A percentile compares a stretch with the other conserved stretches of the same genome.
These are phyloP conservation scores for Neohortaea acidophila DNA, from an alignment of 495 filamentous ascomycete genomes.

Conservation along the genomic window DNA sequence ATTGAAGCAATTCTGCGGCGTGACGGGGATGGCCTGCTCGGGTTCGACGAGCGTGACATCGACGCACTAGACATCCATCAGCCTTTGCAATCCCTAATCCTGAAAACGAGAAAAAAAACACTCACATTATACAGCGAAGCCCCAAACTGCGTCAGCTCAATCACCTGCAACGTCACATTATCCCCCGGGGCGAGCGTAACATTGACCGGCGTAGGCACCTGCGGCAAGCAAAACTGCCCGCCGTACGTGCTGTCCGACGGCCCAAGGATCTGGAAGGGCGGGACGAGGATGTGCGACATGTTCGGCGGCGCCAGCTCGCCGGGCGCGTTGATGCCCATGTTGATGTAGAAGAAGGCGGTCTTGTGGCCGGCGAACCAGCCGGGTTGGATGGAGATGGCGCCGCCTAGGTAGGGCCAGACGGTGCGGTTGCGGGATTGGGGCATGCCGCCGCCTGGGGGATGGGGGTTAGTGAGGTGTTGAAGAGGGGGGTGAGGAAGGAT, in stretches of 20 bases:
- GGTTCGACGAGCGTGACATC: constrained; percentile 73
- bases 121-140: constrained; percentile 82
- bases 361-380: constrained; percentile 91
- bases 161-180: constrained; percentile 86
- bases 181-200: constrained; percentile 60
- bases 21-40: constrained; percentile 57
- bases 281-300: constrained; percentile 72
- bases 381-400: constrained; percentile 74
- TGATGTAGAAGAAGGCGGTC: constrained; percentile 80
- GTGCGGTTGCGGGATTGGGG: constrained; percentile 66
- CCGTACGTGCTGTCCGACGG: constrained; percentile 68
- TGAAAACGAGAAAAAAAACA: constrained; percentile 20
- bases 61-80: constrained; percentile 51
- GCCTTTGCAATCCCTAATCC: constrained; percentile 6
- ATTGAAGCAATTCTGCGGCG: constrained; percentile 70
- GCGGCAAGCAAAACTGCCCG: constrained; percentile 76
- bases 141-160: constrained; percentile 80
- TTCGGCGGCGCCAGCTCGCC: constrained; percentile 64
- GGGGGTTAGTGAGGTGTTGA: too few species aligned
- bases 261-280: constrained; percentile 74
- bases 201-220: constrained; percentile 71
- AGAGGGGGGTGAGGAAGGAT: too few species aligned
- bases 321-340: constrained; percentile 51
- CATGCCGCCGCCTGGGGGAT: constrained; percentile 75
- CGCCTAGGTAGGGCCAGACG: constrained; percentile 76